Evolutionary conservation across 106 monocot species (phyloP).

Genomic region (Apostasia ramifera): DNA sequence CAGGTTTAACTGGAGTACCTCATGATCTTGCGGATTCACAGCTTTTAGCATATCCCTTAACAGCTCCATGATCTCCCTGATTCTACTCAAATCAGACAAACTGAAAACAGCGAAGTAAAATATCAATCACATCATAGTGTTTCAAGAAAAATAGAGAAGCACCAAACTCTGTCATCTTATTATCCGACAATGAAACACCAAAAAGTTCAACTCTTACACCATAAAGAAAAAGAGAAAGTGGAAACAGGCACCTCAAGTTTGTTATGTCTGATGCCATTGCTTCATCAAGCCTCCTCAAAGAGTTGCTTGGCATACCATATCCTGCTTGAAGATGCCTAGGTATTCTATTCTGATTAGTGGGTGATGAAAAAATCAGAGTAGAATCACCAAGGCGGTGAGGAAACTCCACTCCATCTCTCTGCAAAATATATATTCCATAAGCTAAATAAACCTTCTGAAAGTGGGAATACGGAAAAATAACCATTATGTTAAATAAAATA

Average conservation of each 20-base stretch:
- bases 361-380: slow-evolving; percentile 67
- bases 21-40: slow-evolving; percentile 50
- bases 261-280: slow-evolving; percentile 75
- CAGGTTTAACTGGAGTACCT: slow-evolving; percentile 23
- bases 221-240: background rate
- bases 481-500: too few species aligned
- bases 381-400: slow-evolving; percentile 57
- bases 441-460: background rate
- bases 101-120: slow-evolving; percentile 22
- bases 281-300: slow-evolving; percentile 65
- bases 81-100: slow-evolving; percentile 58
- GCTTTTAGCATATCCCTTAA: slow-evolving; percentile 89
- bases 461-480: too few species aligned
- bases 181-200: background rate
- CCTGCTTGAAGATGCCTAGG: slow-evolving; percentile 21
- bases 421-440: slow-evolving; percentile 7
- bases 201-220: background rate
- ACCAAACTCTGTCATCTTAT: background rate
- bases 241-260: slow-evolving; percentile 45
- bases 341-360: slow-evolving; percentile 22
- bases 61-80: slow-evolving; percentile 57
- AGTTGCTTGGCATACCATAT: slow-evolving; percentile 54
- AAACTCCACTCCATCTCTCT: slow-evolving; percentile 75
- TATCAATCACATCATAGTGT: slow-evolving; percentile 4
- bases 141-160: background rate